Evolutionary conservation across 2,329 filamentous ascomycete genomes (phyloP), one percentile per base, ranked within the genome.

Genomic region (Gaeumannomyces tritici): DNA sequence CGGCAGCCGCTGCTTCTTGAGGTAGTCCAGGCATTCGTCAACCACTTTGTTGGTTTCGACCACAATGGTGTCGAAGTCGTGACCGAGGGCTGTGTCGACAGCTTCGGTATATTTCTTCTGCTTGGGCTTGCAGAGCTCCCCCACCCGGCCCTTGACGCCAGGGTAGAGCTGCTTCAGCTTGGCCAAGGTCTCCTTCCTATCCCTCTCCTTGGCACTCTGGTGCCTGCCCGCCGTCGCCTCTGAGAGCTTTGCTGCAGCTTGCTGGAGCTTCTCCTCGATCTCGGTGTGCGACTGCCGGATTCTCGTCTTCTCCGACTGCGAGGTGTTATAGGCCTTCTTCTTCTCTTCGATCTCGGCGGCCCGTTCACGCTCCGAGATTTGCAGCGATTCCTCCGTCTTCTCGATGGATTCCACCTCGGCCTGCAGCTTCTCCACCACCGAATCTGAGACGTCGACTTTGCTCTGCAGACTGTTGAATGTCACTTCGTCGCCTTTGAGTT

Each of bases 71-170:
- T 99, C 93, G 72, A 96, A 96, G 71, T 98, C 90, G 62, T 91
- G 87, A 60, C 95, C 95, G 4, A 99, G 84, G 8, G 96, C 92
- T 27, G 91, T 96, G 69, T 91, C 91, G 66, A 99, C 90, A 57
- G 95, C 95, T 67, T 95, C 91, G 66, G 95, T 90, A 70, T 88
- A 99, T 73, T 97, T 98, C 76, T 96, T 97, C 77, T 97, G 91
- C 75, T 97, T 98, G 1, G 95, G 93, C 67, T 91, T 93, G 77
- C 95, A 97, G 55, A 99, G 83, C 67, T 96, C 91, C 65, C 91
- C 91, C 57, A 98, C 85, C 57, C 93, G 88, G 26, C 95, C 95
- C 67, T 90, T 90, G 57, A 99, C 93, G 58, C 93, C 93, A 1
- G 92, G 91, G 69, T 92, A 96, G 66, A 96, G 89, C 61, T 92